A percentile compares a stretch with the other conserved stretches of the same genome.
These are phyloP conservation scores for Cladosporium sphaerospermum DNA, from an alignment of 2,329 filamentous ascomycete genomes.

Conservation along the genomic window DNA sequence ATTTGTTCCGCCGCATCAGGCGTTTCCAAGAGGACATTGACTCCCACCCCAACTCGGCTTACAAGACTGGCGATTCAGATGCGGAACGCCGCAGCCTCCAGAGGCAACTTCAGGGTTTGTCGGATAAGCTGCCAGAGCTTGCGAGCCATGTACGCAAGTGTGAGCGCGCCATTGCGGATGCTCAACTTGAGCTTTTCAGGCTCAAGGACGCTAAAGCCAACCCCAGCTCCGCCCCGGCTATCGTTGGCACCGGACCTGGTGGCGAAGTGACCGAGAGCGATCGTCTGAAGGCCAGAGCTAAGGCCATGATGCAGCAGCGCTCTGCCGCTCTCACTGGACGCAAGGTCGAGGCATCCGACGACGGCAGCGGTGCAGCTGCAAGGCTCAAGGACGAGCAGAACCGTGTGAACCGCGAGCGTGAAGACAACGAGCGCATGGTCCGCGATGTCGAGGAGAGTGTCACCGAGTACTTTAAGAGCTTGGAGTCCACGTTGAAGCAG, in stretches of 20 bases:
- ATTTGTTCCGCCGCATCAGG: constrained; percentile 85
- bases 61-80: constrained; percentile 70
- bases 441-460: constrained; percentile 95
- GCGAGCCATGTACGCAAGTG: constrained; percentile 87
- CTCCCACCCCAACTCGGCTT: constrained; percentile 69
- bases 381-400: constrained; percentile 43
- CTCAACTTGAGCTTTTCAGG: constrained; percentile 85
- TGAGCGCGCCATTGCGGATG: constrained; percentile 88
- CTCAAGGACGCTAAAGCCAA: constrained; percentile 89
- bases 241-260: constrained; percentile 88
- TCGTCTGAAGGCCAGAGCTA: constrained; percentile 86
- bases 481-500: constrained; percentile 84
- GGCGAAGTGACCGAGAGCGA: constrained; percentile 88
- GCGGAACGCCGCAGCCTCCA: constrained; percentile 81
- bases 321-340: constrained; percentile 87
- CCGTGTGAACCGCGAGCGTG: constrained; percentile 74
- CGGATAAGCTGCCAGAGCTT: constrained; percentile 83
- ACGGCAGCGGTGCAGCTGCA: constrained; percentile 43
- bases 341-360: constrained; percentile 57
- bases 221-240: constrained; percentile 69
- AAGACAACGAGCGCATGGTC: constrained; percentile 95
- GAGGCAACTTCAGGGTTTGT: constrained; percentile 80
- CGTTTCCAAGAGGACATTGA: constrained; percentile 94
- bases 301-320: constrained; percentile 97
- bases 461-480: constrained; percentile 72